Evolutionary conservation across 1,284 basidiomycete species (phyloP).

Genomic region (Cutaneotrichosporon sp.): DNA sequence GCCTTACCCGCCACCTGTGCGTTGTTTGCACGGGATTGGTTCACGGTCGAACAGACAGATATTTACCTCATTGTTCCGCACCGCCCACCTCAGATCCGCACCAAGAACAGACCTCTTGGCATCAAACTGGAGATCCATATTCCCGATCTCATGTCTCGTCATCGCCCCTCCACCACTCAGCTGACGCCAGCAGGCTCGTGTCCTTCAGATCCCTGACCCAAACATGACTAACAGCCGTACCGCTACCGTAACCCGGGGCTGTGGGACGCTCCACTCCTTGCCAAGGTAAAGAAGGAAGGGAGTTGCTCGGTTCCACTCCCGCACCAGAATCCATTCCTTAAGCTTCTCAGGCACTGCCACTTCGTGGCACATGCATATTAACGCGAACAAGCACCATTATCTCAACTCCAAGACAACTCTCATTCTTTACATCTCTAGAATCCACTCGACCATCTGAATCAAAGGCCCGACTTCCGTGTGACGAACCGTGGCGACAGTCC

Average conservation of each 20-base stretch:
- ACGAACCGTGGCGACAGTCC: no score
- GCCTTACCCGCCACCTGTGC: neutral
- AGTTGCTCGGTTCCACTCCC: neutral
- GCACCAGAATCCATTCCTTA: neutral
- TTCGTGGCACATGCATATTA: neutral
- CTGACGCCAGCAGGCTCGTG: neutral
- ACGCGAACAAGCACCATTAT: neutral
- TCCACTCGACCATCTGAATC: neutral
- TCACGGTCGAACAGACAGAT: neutral
- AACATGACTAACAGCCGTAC: no score
- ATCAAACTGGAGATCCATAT: neutral
- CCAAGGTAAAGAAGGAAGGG: neutral
- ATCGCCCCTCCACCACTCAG: neutral
- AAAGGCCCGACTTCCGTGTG: no score
- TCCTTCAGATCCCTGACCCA: no score
- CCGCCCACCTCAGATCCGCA: neutral
- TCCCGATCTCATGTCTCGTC: neutral
- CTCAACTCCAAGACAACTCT: neutral
- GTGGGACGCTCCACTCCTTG: neutral
- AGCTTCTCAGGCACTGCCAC: neutral
- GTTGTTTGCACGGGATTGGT: neutral
- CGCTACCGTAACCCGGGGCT: neutral
- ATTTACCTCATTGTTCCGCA: neutral
- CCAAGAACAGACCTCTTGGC: neutral
- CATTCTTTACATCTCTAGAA: neutral